Conservation (phyloP, 441 rosid species). For the Lepidium campestre region DNA sequence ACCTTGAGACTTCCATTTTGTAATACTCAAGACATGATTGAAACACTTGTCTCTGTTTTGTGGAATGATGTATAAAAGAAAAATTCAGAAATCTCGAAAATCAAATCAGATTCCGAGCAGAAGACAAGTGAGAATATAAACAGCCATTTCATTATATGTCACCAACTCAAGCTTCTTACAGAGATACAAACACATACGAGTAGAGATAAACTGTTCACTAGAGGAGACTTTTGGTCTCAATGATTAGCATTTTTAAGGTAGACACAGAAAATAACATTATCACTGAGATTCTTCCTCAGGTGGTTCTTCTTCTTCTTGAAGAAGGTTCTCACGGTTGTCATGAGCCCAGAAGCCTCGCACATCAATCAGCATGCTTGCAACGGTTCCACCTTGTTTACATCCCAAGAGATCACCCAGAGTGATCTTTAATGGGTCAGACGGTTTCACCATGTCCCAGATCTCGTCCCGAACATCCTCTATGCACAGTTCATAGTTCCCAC, state of each 20-base stretch:
- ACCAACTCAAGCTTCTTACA: slow-evolving; percentile 11
- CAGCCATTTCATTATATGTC: slow-evolving; percentile 8
- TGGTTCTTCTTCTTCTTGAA: slow-evolving; percentile 98
- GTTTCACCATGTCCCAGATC: slow-evolving; percentile 99
- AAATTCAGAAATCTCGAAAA: not conserved
- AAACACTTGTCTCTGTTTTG: not conserved
- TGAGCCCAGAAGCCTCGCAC: slow-evolving; percentile 99
- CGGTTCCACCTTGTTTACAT: slow-evolving; percentile 97
- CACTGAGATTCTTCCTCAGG: slow-evolving; percentile 63
- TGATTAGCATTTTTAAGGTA: slow-evolving; percentile 1
- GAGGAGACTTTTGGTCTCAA: not conserved
- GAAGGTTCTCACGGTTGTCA: slow-evolving; percentile 94
- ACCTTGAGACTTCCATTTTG: not conserved
- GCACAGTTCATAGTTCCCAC: slow-evolving; percentile 93
- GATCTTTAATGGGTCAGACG: slow-evolving; percentile 68
- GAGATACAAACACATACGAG: slow-evolving; percentile 2
- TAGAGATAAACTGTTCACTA: slow-evolving; percentile 4
- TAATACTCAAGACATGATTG: not conserved
- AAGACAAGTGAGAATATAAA: not conserved
- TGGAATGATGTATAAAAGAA: slow-evolving; percentile 1
- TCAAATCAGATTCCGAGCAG: slow-evolving; percentile 8
- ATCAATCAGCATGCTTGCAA: slow-evolving; percentile 95
- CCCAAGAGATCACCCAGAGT: slow-evolving; percentile 64
- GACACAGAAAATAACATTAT: not conserved
- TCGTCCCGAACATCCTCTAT: slow-evolving; percentile 97